Evolutionary conservation across 2,329 filamentous ascomycete genomes (phyloP), one percentile per base, ranked within the genome.

Genomic region (Diaporthe vaccinii): DNA sequence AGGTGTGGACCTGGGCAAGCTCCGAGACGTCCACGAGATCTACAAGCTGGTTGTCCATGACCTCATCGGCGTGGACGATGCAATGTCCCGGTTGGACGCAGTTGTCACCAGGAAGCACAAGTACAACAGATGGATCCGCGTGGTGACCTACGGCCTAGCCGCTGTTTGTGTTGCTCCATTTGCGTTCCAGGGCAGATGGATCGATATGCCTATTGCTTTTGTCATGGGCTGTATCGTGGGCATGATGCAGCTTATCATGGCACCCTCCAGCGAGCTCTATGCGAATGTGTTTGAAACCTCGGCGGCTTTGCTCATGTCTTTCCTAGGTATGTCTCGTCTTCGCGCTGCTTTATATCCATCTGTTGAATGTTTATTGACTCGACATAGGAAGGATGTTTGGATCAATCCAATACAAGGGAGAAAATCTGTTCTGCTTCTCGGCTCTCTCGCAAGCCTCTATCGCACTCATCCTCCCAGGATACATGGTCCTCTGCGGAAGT

Each of bases 11-110:
- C 87, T 96, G 0, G 93, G 93, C 39, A 93, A 93, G 79, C 88
- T 96, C 17, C 89, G 92, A 69, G 94, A 95, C 78, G 89, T 93
- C 2, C 93, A 95, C 79, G 90, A 93, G 78, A 91, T 95, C 73
- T 96, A 96, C 85, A 96, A 96, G 82, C 91, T 94, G 74, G 93
- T 95, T n/a, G 90, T 95, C 1, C 93, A 95, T 80, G 93, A 95
- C 81, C 87, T 90, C n/a, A 89, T 95, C 12, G 88, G 91, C 14
- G 92, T 94, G 0, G 93, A 95, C 57, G 92, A 94, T 78, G 93
- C 93, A 1, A 93, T 90, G 1, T 83, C 85, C 14, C 87, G 89
- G 25, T 84, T 95, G 0, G 89, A 94, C 62, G 87, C 88, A 3
- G 86, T 91, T 7, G 88, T 88, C 75, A 79, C 80, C 0, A 83